These are phyloP conservation scores for Penicillium sp. DNA, from an alignment of 2,329 filamentous ascomycete genomes.

Conservation along the genomic window DNA sequence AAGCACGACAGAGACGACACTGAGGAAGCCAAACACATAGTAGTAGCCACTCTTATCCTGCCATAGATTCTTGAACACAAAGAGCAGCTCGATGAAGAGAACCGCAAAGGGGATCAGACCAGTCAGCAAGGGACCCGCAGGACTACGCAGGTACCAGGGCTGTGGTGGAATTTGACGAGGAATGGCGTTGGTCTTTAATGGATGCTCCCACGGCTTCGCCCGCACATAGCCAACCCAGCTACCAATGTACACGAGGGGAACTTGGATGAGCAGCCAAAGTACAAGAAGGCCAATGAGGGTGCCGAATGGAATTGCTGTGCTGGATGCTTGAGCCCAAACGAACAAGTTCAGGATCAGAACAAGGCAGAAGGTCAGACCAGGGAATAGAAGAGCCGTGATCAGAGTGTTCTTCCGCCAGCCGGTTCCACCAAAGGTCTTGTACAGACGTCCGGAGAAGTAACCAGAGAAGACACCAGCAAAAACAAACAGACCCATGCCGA, in stretches of 20 bases:
- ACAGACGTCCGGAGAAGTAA: conserved; percentile 83
- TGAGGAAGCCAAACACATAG: conserved; percentile 87
- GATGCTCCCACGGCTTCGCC: conserved; percentile 75
- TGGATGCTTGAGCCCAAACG: conserved; percentile 88
- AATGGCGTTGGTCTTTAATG: conserved; percentile 75
- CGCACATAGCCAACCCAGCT: conserved; percentile 76
- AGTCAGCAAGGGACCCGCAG: conserved; percentile 71
- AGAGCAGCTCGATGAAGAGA: conserved; percentile 85
- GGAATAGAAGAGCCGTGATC: conserved; percentile 77
- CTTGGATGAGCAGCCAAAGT: conserved; percentile 84
- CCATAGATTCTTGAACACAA: conserved; percentile 86
- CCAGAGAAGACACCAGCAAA: conserved; percentile 84
- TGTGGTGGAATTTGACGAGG: conserved; percentile 76
- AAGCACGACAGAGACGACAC: conserved; percentile 73
- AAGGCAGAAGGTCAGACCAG: conserved; percentile 75
- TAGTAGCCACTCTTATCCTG: conserved; percentile 92
- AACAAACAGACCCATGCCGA: conserved; percentile 81
- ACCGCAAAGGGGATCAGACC: conserved; percentile 85
- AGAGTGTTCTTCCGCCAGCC: conserved; percentile 78
- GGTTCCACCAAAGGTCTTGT: conserved; percentile 79
- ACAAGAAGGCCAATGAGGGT: conserved; percentile 74
- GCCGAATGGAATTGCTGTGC: conserved; percentile 82
- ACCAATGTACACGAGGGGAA: conserved; percentile 81
- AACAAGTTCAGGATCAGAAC: conserved; percentile 85
- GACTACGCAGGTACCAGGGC: conserved; percentile 73